Percentiles rank a stretch among this genome's conserved stretches.
Evolutionary conservation across 1,284 basidiomycete genomes (phyloP).

Genomic region (Cystobasidium pallidum): DNA sequence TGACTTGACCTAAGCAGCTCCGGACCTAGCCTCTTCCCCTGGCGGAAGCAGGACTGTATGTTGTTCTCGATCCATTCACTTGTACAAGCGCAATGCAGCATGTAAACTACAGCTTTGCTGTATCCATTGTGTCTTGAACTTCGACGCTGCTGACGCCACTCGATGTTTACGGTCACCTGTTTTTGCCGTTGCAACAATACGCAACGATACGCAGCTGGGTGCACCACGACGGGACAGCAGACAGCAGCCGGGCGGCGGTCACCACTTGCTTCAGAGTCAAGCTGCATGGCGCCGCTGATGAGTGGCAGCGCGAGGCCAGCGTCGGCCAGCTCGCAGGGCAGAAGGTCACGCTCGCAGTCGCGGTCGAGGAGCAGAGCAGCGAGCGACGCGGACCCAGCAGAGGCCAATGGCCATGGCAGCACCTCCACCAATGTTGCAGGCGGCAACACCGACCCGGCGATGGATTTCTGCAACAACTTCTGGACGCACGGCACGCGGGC

Average conservation of each 20-base stretch:
- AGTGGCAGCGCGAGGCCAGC: conserved; percentile 26
- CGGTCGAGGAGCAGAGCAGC: conserved; percentile 35
- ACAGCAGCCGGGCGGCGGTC: too few relatives aligned
- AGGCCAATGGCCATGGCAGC: conserved; percentile 29
- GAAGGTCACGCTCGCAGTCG: conserved; percentile 40
- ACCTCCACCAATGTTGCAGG: conserved; percentile 1
- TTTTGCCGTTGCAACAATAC: not conserved
- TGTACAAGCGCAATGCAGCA: too few relatives aligned
- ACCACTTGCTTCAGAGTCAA: too few relatives aligned
- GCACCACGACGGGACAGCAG: too few relatives aligned
- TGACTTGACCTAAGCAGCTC: too few relatives aligned
- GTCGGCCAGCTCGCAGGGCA: conserved; percentile 31
- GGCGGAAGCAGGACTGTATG: not conserved
- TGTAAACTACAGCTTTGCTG: too few relatives aligned
- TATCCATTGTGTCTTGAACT: not conserved
- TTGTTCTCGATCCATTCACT: not conserved
- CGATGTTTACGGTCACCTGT: conserved; percentile 7
- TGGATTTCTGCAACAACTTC: conserved; percentile 89
- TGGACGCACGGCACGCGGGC: conserved; percentile 69
- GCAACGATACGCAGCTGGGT: too few relatives aligned
- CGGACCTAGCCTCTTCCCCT: not conserved
- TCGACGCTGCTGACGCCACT: conserved; percentile 4
- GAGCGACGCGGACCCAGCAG: conserved; percentile 12
- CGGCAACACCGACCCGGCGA: conserved; percentile 10
- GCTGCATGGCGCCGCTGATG: conserved; percentile 12